Conservation (phyloP, 225 moss, liverwort and hornwort genomes). For the Neckera pumila region DNA sequence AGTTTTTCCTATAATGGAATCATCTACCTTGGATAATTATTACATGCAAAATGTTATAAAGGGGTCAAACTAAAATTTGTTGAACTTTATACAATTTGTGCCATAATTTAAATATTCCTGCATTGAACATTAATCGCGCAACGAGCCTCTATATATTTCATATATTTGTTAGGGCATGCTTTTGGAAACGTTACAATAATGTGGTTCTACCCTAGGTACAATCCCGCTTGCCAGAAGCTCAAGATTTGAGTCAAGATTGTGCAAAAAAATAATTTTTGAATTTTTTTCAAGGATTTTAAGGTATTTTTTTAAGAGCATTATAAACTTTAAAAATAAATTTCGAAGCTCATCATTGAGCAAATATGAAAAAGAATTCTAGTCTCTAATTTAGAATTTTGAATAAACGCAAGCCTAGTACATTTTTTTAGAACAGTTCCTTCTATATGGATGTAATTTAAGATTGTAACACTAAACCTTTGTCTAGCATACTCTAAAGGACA, state of each 20-base stretch:
- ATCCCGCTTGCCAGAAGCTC: background rate
- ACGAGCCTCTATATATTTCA: background rate
- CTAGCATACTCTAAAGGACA: background rate
- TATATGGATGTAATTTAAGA: too few relatives aligned
- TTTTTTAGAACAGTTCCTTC: background rate
- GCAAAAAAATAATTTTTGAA: background rate
- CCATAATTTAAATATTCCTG: fast-evolving
- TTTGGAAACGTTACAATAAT: background rate
- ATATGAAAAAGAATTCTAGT: fast-evolving
- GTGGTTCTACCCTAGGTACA: background rate
- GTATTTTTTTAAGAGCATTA: too few relatives aligned
- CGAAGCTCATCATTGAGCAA: background rate
- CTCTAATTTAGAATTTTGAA: background rate
- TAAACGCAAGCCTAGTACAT: background rate
- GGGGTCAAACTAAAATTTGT: background rate
- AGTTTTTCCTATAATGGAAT: fast-evolving
- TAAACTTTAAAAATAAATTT: background rate
- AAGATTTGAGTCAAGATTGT: background rate
- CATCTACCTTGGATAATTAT: background rate
- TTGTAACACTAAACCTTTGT: background rate
- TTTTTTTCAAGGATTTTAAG: background rate
- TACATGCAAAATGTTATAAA: background rate
- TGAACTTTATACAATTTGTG: background rate
- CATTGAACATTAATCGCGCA: background rate
- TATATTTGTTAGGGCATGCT: too few relatives aligned